Evolutionary conservation across 2,329 filamentous ascomycete species (phyloP), one percentile per base, ranked within the genome.

Genomic region (Pseudocercospora vitis): DNA sequence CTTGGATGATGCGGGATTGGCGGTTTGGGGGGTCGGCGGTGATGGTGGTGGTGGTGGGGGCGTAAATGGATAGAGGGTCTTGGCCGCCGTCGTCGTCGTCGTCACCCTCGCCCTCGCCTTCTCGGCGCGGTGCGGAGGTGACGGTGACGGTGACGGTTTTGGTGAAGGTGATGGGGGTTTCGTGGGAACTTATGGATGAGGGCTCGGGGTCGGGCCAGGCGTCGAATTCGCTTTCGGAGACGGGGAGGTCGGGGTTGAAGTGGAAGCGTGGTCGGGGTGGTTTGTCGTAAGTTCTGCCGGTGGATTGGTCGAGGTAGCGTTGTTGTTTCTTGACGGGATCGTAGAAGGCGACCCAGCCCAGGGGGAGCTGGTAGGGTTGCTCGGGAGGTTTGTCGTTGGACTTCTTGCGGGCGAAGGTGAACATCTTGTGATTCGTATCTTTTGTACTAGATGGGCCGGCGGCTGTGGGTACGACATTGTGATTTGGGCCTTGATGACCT

Each of bases 231-330:
- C 42, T 3, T 9, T 14, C 6, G 8, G 23, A 16, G 14, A 24
- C 23, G 14, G 8, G n/a, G 7, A 12, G 16, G 24, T 45, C 19
- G 23, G 24, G 42, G 42, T 45, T 24, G n/a, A 45, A 45, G n/a
- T 7, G 28, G 24, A 45, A 45, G n/a, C 42, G 42, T 28, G 42
- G 42, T 8, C 14, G 42, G 11, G 42, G 42, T 5, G 42, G 42
- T n/a, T 45, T 45, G 24, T 45, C 24, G 14, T 31, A 19, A 12
- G 42, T 45, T 19, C 12, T 45, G 24, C 42, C 42, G n/a, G 42
- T 45, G 24, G 42, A 45, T 12, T 45, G 42, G 12, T 45, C 42
- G 24, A 45, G 24, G 42, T 45, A 45, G 42, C n/a, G 18, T 11
- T 29, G 2, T 19, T 26, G 23, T 7, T 14, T 2, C n/a, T 19